Conservation (phyloP, 257 asterid species). For the Linderniella brevidens region DNA sequence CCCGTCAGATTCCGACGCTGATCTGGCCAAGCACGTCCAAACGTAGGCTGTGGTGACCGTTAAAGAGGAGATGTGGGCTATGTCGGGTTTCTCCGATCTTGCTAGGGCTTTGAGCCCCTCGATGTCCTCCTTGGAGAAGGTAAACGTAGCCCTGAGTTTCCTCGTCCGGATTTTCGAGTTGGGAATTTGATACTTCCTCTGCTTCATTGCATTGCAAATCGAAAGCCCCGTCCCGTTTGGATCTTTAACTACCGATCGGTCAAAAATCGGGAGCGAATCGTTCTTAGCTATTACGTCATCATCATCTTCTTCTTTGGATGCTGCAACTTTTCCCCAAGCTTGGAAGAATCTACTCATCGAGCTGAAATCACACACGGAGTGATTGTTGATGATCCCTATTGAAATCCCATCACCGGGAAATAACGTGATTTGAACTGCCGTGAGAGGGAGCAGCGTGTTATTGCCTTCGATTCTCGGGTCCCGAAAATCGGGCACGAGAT, state of each 20-base stretch:
- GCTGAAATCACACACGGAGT: slow-evolving; percentile 21
- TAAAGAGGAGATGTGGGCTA: slow-evolving; percentile 16
- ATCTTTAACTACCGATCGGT: neutral
- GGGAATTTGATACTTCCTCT: slow-evolving; percentile 7
- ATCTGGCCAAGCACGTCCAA: slow-evolving; percentile 26
- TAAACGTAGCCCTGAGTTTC: slow-evolving; percentile 9
- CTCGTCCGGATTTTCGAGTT: slow-evolving; percentile 3
- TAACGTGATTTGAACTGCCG: slow-evolving; percentile 27
- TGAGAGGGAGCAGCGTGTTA: slow-evolving; percentile 9
- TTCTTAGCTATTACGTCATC: too few relatives aligned
- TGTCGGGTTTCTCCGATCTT: too few relatives aligned
- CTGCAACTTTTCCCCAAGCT: slow-evolving; percentile 24
- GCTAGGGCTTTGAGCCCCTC: too few relatives aligned
- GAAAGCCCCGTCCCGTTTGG: slow-evolving; percentile 4
- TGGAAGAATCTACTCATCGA: slow-evolving; percentile 15
- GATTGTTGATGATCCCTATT: slow-evolving; percentile 18
- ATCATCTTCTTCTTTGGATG: slow-evolving; percentile 7
- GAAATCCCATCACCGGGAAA: slow-evolving; percentile 30
- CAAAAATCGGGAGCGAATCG: neutral
- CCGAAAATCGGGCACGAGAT: slow-evolving; percentile 28
- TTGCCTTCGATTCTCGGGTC: slow-evolving; percentile 8
- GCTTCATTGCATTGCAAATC: slow-evolving; percentile 11
- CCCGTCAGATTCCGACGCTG: slow-evolving; percentile 9
- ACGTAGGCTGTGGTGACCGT: slow-evolving; percentile 24
- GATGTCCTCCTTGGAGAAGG: too few relatives aligned